Evolutionary conservation across 768 basidiomycete species (phyloP).

Genomic region (Suillus plorans): DNA sequence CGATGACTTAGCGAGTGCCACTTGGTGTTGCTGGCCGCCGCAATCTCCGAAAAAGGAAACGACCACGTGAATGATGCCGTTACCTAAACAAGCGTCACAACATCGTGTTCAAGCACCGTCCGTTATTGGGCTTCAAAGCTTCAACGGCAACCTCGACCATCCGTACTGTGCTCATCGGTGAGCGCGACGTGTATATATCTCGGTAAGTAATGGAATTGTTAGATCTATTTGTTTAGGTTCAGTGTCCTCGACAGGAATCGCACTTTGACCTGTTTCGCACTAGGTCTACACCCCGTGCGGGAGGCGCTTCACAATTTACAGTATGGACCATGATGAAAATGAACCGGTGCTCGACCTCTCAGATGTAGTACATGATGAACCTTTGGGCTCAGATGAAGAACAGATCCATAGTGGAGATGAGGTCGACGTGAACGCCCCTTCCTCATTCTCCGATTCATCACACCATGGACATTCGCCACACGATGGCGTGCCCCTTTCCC

Average conservation of each 20-base stretch:
- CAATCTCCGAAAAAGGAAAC: background rate
- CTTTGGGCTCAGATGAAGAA: slow-evolving; percentile 58
- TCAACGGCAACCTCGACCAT: slow-evolving; percentile 17
- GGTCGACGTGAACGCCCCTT: slow-evolving; percentile 31
- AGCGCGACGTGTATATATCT: slow-evolving; percentile 17
- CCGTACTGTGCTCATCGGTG: slow-evolving; percentile 20
- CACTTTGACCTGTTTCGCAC: background rate
- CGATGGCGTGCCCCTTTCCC: slow-evolving; percentile 34
- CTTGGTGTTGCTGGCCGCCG: background rate
- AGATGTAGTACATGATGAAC: slow-evolving; percentile 82
- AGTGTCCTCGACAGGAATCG: background rate
- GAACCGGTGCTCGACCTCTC: slow-evolving; percentile 69
- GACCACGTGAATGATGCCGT: slow-evolving; percentile 29
- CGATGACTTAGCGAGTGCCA: background rate
- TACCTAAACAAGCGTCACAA: slow-evolving; percentile 21
- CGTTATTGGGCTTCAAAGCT: slow-evolving; percentile 3
- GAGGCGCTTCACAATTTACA: slow-evolving; percentile 14
- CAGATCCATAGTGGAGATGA: slow-evolving; percentile 29
- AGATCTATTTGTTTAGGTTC: too few relatives aligned
- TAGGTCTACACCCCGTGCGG: background rate
- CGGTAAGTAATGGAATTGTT: slow-evolving; percentile 14
- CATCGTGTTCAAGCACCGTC: background rate
- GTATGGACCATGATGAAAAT: slow-evolving; percentile 57
- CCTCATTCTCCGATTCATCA: slow-evolving; percentile 20
- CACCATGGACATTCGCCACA: slow-evolving; percentile 18